phyloP scores from a whole-genome alignment of 2,329 filamentous ascomycete species.

The Alternaria sp. region DNA sequence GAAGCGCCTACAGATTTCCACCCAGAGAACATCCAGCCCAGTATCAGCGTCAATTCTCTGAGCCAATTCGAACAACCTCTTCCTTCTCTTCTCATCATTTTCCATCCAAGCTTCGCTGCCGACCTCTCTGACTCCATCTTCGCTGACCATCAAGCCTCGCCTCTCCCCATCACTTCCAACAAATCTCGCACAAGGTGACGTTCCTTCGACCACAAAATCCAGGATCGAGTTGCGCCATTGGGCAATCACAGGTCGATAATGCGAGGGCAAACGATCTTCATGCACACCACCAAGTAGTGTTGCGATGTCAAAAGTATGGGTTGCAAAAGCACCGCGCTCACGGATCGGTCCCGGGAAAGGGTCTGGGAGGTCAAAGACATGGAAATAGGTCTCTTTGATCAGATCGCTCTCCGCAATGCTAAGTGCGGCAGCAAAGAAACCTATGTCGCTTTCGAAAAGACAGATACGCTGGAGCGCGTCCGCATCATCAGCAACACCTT shows the following conservation, averaged over 20 bases:
- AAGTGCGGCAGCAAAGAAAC: conserved; percentile 26
- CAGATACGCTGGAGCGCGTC: conserved; percentile 25
- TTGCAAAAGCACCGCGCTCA: conserved; percentile 20
- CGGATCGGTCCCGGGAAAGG: conserved; percentile 23
- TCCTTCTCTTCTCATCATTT: conserved; percentile 10
- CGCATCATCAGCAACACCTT: not conserved
- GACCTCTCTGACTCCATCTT: conserved; percentile 18
- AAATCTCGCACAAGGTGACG: conserved; percentile 17
- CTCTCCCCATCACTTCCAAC: conserved; percentile 1
- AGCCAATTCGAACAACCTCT: conserved; percentile 22
- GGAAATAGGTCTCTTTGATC: conserved; percentile 24
- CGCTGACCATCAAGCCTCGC: conserved; percentile 15
- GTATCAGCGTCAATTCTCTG: conserved; percentile 12
- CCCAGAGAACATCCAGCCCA: conserved; percentile 26
- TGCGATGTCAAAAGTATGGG: conserved; percentile 29
- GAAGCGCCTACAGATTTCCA: conserved; percentile 24
- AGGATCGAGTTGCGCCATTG: conserved; percentile 22
- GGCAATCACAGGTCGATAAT: conserved; percentile 13
- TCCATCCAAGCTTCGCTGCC: conserved; percentile 17
- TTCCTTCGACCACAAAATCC: conserved; percentile 21
- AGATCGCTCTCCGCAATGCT: conserved; percentile 13
- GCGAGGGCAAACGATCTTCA: conserved; percentile 16
- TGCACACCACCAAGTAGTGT: conserved; percentile 26
- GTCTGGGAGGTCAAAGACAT: conserved; percentile 27
- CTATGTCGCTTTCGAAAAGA: conserved; percentile 29